phyloP scores from a whole-genome alignment of 2,329 filamentous ascomycete species.

The Cladosporium sp. region DNA sequence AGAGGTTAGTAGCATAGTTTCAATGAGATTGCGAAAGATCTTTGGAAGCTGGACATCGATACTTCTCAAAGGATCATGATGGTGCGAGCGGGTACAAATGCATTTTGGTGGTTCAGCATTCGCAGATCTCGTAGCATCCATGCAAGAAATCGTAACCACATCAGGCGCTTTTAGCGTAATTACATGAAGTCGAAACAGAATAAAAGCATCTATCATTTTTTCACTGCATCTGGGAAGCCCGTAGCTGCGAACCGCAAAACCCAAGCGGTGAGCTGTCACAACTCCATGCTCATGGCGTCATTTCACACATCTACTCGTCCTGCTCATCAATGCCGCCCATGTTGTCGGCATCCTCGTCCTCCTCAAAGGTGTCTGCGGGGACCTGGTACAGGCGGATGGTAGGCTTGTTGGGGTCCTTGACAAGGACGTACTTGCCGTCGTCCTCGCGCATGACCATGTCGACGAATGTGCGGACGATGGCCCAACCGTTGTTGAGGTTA shows the following conservation, averaged over 20 bases:
- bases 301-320: conserved; percentile 49
- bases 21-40: no score
- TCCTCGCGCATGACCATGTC: conserved; percentile 82
- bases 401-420: conserved; percentile 94
- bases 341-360: conserved; percentile 79
- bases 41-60: no score
- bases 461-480: conserved; percentile 95
- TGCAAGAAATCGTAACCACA: not conserved
- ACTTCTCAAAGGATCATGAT: no score
- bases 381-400: conserved; percentile 93
- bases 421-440: conserved; percentile 72
- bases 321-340: conserved; percentile 58
- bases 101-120: no score
- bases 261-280: conserved; percentile 18
- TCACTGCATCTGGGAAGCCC: conserved; percentile 16
- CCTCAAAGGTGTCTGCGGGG: conserved; percentile 83
- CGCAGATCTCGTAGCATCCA: no score
- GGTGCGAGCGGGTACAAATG: no score
- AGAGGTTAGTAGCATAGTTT: no score
- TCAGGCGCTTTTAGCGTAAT: not conserved
- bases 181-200: conserved; percentile 8
- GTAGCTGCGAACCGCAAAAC: conserved; percentile 15
- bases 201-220: conserved; percentile 20
- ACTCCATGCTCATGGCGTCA: conserved; percentile 18
- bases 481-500: conserved; percentile 96